phyloP scores from a whole-genome alignment of 768 basidiomycete genomes.

The Sporobolomyces phaffii region DNA sequence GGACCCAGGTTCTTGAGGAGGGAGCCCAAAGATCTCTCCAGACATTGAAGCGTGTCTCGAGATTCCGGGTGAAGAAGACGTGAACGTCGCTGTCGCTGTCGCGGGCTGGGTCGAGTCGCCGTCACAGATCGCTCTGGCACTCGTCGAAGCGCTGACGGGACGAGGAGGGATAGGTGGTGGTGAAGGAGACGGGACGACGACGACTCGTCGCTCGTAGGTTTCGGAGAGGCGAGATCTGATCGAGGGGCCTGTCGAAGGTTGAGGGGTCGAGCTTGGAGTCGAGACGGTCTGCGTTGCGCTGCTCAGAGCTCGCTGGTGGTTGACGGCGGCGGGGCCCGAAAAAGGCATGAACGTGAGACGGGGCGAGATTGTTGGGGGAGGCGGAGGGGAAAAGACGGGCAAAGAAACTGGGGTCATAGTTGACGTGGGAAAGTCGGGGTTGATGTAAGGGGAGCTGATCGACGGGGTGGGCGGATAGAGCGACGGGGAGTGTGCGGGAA shows the following conservation, averaged over 20 bases:
- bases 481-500: no score
- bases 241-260: background rate
- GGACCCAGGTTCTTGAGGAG: no score
- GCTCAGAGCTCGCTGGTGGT: no score
- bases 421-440: no score
- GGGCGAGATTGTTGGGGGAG: background rate
- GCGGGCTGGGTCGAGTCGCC: no score
- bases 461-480: background rate
- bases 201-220: background rate
- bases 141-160: background rate
- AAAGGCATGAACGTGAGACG: background rate
- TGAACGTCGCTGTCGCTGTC: no score
- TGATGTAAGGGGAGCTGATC: background rate
- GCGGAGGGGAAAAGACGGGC: background rate
- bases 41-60: background rate
- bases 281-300: no score
- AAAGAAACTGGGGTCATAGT: no score
- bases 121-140: background rate
- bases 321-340: background rate
- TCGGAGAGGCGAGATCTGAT: background rate
- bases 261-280: background rate
- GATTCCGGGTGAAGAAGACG: background rate
- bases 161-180: background rate
- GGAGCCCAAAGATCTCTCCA: background rate
- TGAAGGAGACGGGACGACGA: slow-evolving; percentile 1